A percentile compares a stretch with the other conserved stretches of the same genome.
These are phyloP conservation scores for Botryosphaeria dothidea DNA, from an alignment of 2,329 filamentous ascomycete species.

Conservation along the genomic window DNA sequence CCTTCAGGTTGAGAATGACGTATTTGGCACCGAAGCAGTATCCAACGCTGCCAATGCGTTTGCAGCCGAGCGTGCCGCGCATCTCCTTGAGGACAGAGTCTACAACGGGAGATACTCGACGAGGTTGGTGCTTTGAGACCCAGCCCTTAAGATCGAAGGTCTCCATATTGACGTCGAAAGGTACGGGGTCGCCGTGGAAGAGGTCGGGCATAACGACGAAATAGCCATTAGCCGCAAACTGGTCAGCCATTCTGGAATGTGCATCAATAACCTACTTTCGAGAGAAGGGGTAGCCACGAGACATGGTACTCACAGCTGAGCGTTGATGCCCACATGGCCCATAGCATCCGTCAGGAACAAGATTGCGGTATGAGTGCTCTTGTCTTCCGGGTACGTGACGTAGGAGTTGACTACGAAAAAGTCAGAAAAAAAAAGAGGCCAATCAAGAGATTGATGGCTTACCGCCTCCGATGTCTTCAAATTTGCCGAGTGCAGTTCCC, in stretches of 20 bases:
- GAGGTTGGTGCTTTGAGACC: slow-evolving; percentile 45
- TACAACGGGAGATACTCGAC: slow-evolving; percentile 56
- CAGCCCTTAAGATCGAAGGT: slow-evolving; percentile 54
- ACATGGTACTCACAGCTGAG: slow-evolving; percentile 38
- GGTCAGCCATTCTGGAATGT: slow-evolving; percentile 61
- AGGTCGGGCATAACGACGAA: slow-evolving; percentile 68
- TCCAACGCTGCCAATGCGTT: slow-evolving; percentile 46
- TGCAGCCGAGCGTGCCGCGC: slow-evolving; percentile 48
- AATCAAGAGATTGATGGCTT: slow-evolving; percentile 19
- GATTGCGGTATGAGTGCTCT: slow-evolving; percentile 56
- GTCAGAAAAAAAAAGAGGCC: not conserved
- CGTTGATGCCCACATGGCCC: slow-evolving; percentile 55
- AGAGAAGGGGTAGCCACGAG: not conserved
- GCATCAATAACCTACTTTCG: not conserved
- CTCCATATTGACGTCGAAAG: slow-evolving; percentile 52
- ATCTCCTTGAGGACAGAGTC: slow-evolving; percentile 50
- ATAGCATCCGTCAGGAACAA: slow-evolving; percentile 61
- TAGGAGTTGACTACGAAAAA: slow-evolving; percentile 53
- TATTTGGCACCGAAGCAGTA: slow-evolving; percentile 57
- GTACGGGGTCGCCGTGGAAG: slow-evolving; percentile 66
- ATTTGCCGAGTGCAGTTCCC: slow-evolving; percentile 49
- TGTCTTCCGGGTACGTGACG: slow-evolving; percentile 54
- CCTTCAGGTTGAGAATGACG: slow-evolving; percentile 62
- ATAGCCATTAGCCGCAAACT: slow-evolving; percentile 73
- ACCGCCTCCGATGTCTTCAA: slow-evolving; percentile 50